phyloP scores from a whole-genome alignment of 805 yeast genomes.

The fission yeast (Schizosaccharomyces pombe) region ASM294v3 CU329670.1:1856501-1857000 shows the following conservation, averaged over 20 bases:
- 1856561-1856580: neutral
- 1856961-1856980: slow-evolving; percentile 1
- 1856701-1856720: neutral
- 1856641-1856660: neutral
- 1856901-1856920: neutral
- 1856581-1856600: neutral
- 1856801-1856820: neutral
- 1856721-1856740: slow-evolving; percentile 1
- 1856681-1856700: neutral
- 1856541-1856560: neutral
- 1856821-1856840: neutral
- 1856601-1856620: neutral
- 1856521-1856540: neutral
- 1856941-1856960: neutral
- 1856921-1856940: neutral
- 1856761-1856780: neutral
- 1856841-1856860: neutral
- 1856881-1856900: neutral
- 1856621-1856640: neutral
- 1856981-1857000: neutral
- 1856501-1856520: neutral
- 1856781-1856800: neutral
- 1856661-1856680: neutral
- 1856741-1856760: slow-evolving; percentile 1
- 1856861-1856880: neutral